Base-by-base conservation (phyloP, 306 rosid species). In the Leucaena leucocephala region DNA sequence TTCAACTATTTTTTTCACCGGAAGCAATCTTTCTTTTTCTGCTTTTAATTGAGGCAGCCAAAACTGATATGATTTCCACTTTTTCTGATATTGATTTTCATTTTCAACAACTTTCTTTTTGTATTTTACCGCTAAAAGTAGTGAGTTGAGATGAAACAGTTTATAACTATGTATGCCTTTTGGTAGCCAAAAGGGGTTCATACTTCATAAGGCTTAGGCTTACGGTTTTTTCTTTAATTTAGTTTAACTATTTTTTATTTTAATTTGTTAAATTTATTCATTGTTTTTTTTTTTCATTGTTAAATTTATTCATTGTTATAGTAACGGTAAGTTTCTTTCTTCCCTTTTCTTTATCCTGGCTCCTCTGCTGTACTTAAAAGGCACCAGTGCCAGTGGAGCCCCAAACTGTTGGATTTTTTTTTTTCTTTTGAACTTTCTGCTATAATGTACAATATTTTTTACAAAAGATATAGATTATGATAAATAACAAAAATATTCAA, bases 91-190 rank as follows among this genome's bases (percentile, higher is more conserved):
- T 27, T 27, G 27, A 27, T 27, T 27, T 78, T 69, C 54, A 46
- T 58, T 70, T 48, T 74, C 81, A 76, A 36, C 79, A 40, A 39
- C 63, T 19, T 44, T 68, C 82, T 39, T 84, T 39, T 27, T 27
- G 74, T 59, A 78, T 74, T 80, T 50, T 70, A 64, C 63, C n/a
- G 16, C 75, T 67, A 52, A 22, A 22, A 45, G 43, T 76, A 40
- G 43, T 57, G 52, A n/a, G 10, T 7, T 68, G 27, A 27, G 27
- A 27, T 27, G 1, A 27, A 62, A 52, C 8, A 72, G 40, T 11
- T 45, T 45, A 12, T 10, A 43, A 48, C 52, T 48, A 1, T 14
- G 4, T 52, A 6, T 59, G 44, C 36, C 16, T 21, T 17, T 27
- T 59, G 38, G 65, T 7, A 1, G 7, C 38, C 10, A 22, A 4